Evolutionary conservation across 345 rosid genomes (phyloP).

Genomic region (Litchi chinensis): DNA sequence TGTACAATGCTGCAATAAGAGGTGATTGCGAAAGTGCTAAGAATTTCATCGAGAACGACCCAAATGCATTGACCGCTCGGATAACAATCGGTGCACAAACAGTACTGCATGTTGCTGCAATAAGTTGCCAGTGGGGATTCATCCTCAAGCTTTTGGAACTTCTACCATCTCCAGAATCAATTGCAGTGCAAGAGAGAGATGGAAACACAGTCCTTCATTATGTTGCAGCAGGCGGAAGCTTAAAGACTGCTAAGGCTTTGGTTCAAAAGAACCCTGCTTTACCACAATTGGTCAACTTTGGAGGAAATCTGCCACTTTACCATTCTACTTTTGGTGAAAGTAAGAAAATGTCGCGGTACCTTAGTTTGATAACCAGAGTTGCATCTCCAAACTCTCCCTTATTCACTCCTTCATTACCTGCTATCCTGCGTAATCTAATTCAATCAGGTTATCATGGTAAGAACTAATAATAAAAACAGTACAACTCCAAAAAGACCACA

Average conservation of each 20-base stretch:
- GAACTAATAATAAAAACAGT: too few species aligned
- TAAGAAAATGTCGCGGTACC: not conserved
- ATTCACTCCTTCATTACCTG: too few species aligned
- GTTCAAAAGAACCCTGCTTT: not conserved
- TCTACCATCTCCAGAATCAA: not conserved
- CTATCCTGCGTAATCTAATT: too few species aligned
- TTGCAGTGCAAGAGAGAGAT: not conserved
- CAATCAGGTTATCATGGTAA: not conserved
- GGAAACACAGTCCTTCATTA: not conserved
- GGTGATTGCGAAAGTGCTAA: not conserved
- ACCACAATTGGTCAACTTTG: not conserved
- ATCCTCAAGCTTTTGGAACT: not conserved
- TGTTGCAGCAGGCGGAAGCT: not conserved
- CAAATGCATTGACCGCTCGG: not conserved
- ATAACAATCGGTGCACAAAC: not conserved
- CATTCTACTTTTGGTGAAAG: not conserved
- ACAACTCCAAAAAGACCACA: too few species aligned
- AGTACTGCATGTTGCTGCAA: not conserved
- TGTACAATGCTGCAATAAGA: too few species aligned
- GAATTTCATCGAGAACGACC: not conserved
- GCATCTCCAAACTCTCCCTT: too few species aligned
- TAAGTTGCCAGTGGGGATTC: not conserved
- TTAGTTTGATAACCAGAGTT: not conserved
- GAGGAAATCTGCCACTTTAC: not conserved
- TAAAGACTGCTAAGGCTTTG: not conserved